Evolutionary conservation across 371 early-diverging fungal species (phyloP), one percentile per base, ranked within the genome.

Genomic region (Mortierella sp.): DNA sequence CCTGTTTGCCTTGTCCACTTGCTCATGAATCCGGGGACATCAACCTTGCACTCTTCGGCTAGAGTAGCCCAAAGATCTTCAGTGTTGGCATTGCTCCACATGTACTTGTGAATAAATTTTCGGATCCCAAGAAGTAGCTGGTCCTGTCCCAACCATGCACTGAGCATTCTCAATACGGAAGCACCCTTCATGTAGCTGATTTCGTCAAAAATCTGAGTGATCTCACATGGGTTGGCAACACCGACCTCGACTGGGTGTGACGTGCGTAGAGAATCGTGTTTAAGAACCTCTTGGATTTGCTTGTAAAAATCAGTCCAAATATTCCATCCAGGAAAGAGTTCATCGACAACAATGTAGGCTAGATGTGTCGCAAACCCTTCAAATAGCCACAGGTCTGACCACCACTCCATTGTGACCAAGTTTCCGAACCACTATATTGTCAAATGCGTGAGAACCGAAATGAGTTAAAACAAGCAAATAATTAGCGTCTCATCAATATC

Each of bases 281-380:
- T 70, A 69, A 96, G 85, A 19, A 93, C 97, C 8, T 84, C 67
- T 69, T 91, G 88, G 57, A 91, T 86, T 63, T 92, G 92, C 38
- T 89, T 89, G 16, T 95, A 87, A 85, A 96, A 98, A 21, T 73
- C 67, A 40, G 74, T 67, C 93, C 94, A 95, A 24, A 92, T 82
- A 64, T 92, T 85, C 93, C 94, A 94, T 55, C 84, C 88, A 11
- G 94, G 94, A 83, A 90, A 94, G 45, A 96, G 66, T 63, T 92
- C 84, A 76, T 94, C 93, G 41, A 92, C 88, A 19, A 95, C 95
- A 67, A 94, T 84, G 80, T 89, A 89, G 19, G 96, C 96, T n/a
- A 96, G 95, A 90, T 95, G 97, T 5, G 97, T 97, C 21, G 97
- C 98, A 87, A 97, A 97, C 13, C 97, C 97, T 86, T 98, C 98